phyloP scores from a whole-genome alignment of 2,329 filamentous ascomycete species.

The Periglandula ipomoeae region DNA sequence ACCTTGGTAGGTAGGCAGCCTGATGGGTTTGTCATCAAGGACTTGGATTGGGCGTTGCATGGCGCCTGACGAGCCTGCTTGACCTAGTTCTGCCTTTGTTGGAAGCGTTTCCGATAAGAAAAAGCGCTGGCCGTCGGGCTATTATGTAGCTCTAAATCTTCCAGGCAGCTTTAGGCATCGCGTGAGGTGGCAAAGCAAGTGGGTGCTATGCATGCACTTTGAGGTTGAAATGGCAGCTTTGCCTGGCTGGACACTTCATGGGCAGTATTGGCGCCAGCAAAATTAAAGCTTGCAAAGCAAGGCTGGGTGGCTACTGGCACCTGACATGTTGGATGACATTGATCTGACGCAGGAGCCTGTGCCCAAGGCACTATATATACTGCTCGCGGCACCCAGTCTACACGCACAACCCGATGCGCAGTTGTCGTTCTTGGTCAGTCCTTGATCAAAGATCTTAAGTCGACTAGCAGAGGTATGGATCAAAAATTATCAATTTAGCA shows the following conservation, averaged over 20 bases:
- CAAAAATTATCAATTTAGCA: neutral
- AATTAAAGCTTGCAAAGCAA: neutral
- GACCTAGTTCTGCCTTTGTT: neutral
- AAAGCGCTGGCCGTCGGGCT: neutral
- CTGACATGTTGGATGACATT: neutral
- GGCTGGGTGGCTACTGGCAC: neutral
- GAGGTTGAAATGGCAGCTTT: neutral
- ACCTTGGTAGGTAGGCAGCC: neutral
- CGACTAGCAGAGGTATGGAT: slow-evolving; percentile 1
- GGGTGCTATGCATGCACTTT: neutral
- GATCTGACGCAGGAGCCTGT: neutral
- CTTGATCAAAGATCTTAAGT: neutral
- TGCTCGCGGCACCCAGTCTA: neutral
- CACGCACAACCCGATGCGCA: neutral
- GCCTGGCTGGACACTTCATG: no score
- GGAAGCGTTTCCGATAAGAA: neutral
- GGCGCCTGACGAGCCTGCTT: neutral
- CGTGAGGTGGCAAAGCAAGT: neutral
- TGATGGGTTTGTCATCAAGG: slow-evolving; percentile 5
- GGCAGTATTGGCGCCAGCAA: no score
- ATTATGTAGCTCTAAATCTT: no score
- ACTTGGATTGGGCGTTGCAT: slow-evolving; percentile 2
- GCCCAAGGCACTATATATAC: neutral
- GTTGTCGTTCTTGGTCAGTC: neutral
- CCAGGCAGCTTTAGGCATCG: neutral